Conservation (phyloP, 352 stramenopile species). For the Phytophthora tubulina region DNA sequence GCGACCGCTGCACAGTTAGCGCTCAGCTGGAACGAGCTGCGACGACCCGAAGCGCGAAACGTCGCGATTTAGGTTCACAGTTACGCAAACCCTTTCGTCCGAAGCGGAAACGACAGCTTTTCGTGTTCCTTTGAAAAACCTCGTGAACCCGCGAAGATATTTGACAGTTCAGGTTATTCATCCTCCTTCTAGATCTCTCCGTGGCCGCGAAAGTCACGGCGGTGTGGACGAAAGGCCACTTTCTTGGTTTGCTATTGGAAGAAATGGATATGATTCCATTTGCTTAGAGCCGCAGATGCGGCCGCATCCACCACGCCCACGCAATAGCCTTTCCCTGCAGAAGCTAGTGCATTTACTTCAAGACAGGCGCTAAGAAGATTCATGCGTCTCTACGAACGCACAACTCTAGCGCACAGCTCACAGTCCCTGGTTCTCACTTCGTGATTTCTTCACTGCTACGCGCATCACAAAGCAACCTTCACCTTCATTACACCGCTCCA, state of each 20-base stretch:
- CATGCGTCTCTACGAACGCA: too few relatives aligned
- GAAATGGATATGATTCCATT: constrained; percentile 1
- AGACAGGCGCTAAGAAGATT: too few relatives aligned
- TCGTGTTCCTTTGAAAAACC: constrained; percentile 14
- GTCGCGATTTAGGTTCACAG: background rate
- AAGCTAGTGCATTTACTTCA: too few relatives aligned
- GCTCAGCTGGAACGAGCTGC: constrained; percentile 20
- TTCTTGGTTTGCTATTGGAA: constrained; percentile 5
- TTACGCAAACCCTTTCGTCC: constrained; percentile 17
- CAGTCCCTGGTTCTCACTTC: constrained; percentile 12
- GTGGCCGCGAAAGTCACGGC: too few relatives aligned
- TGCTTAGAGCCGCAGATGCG: constrained; percentile 3
- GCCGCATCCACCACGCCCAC: too few relatives aligned
- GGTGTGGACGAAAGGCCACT: too few relatives aligned
- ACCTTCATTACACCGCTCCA: too few relatives aligned
- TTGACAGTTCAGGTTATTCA: constrained; percentile 21
- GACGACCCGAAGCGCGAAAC: constrained; percentile 15
- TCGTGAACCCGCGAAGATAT: constrained; percentile 7
- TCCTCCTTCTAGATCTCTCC: too few relatives aligned
- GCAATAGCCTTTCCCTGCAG: too few relatives aligned
- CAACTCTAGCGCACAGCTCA: too few relatives aligned
- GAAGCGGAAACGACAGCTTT: constrained; percentile 13
- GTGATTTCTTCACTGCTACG: constrained; percentile 8
- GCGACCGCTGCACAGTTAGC: too few relatives aligned
- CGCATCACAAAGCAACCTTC: background rate